Evolutionary conservation across 352 stramenopile genomes (phyloP), one percentile per base, ranked within the genome.

Genomic region (Phytophthora idaei): DNA sequence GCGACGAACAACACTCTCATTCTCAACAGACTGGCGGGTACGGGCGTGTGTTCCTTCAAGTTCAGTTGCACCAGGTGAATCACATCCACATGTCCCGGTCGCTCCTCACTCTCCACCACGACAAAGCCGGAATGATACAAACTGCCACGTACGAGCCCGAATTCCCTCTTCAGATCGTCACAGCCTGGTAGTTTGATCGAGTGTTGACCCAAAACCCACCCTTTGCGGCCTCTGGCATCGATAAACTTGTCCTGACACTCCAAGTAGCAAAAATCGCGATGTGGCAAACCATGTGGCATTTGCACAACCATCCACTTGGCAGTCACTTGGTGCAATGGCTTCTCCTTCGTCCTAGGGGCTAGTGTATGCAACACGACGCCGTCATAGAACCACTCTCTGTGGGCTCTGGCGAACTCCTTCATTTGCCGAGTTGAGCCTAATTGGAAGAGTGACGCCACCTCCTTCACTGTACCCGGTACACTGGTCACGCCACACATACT

Each of bases 241-340:
- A 90, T 87, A 50, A 96, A 96, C 74, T 92, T 88, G 72, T 96
- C 85, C 52, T 96, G 88, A 61, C 85, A 94, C 76, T 96, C 87
- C 17, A 92, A 61, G 57, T 79, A 91, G 65, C 82, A 91, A 62
- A 88, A 93, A 65, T 94, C 84, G 31, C 85, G 82, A 69, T 94
- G 77, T 11, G 80, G 74, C 1, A 92, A 52, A 21, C 80, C 83
- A 12, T 74, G 70, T n/a, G 85, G 81, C 56, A 75, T 83, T 54
- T 83, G 71, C 31, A 86, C 65, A 0, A 78, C 82, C 66, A 90
- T 79, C 88, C 88, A 96, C 65, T 94, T 94, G 69, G 88, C 86
- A 39, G 86, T 92, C 45, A 94, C 84, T 57, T 93, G 87, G 54
- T 96, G 87, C 46, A 93, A 70, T n/a, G 86, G 84, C 32, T 87